phyloP scores from a whole-genome alignment of 2,329 filamentous ascomycete species.

The Hortaea werneckii region DNA sequence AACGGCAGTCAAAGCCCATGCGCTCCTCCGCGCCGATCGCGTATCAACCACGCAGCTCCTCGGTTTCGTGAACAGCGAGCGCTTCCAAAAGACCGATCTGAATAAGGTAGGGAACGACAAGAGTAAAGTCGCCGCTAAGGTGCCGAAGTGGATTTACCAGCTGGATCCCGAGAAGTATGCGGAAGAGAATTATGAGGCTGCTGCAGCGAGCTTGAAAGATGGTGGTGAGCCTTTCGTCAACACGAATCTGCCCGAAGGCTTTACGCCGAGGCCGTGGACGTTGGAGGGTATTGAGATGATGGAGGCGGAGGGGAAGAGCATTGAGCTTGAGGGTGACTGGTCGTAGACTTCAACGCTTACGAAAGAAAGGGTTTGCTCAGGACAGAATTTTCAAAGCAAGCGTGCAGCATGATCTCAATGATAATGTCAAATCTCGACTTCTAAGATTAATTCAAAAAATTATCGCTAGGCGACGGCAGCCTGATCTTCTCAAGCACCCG shows the following conservation, averaged over 20 bases:
- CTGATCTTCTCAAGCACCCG: too few species aligned
- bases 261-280: conserved; percentile 8
- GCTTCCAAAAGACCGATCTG: conserved; percentile 13
- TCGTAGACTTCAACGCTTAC: too few species aligned
- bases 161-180: conserved; percentile 13
- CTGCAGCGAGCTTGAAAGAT: conserved; percentile 4
- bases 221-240: conserved; percentile 9
- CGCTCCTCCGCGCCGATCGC: conserved; percentile 19
- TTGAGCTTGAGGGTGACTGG: conserved; percentile 14
- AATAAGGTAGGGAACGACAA: conserved; percentile 7
- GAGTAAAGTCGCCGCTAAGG: conserved; percentile 8
- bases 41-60: conserved; percentile 14
- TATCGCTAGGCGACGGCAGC: too few species aligned
- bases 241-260: conserved; percentile 12
- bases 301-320: conserved; percentile 7
- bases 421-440: too few species aligned
- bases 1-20: conserved; percentile 21
- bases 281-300: conserved; percentile 11
- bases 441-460: too few species aligned
- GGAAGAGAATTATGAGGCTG: conserved; percentile 9
- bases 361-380: too few species aligned
- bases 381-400: too few species aligned
- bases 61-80: conserved; percentile 15
- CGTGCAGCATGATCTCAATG: too few species aligned
- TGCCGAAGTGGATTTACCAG: conserved; percentile 4